phyloP scores from a whole-genome alignment of 805 yeast species.

The Blastobotrys parvus region DNA sequence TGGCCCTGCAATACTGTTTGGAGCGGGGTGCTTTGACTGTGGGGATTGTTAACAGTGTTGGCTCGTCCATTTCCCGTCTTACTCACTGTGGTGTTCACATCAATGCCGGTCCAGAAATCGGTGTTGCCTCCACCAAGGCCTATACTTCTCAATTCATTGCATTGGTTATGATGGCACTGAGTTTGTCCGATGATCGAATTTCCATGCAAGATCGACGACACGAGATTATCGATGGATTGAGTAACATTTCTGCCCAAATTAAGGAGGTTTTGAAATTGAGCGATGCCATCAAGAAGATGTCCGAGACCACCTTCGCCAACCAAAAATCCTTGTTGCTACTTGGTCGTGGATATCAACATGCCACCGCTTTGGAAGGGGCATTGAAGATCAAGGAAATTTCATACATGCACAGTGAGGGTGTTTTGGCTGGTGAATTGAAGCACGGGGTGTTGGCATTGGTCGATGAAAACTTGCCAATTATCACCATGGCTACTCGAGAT shows the following conservation, averaged over 20 bases:
- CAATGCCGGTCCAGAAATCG: conserved; percentile 99
- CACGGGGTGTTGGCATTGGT: conserved; percentile 97
- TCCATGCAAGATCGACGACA: conserved; percentile 67
- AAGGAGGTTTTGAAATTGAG: conserved; percentile 66
- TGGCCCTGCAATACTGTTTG: conserved; percentile 88
- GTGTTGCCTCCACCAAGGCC: conserved; percentile 98
- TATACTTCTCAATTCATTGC: conserved; percentile 98
- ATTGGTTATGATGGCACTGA: conserved; percentile 89
- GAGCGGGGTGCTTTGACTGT: conserved; percentile 97
- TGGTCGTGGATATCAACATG: conserved; percentile 97
- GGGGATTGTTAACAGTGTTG: conserved; percentile 96
- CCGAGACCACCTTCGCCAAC: conserved; percentile 60
- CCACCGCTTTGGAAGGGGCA: conserved; percentile 97
- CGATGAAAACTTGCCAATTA: conserved; percentile 87
- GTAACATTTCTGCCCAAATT: conserved; percentile 78
- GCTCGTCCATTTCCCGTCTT: conserved; percentile 91
- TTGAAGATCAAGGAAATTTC: conserved; percentile 96
- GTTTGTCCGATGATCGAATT: conserved; percentile 85
- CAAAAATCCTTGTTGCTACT: conserved; percentile 83
- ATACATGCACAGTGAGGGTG: conserved; percentile 99
- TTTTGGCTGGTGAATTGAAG: conserved; percentile 96
- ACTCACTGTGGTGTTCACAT: conserved; percentile 99
- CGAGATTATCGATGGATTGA: conserved; percentile 81
- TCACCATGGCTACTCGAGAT: conserved; percentile 94
- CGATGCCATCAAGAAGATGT: conserved; percentile 63